Percentiles rank a stretch among this genome's conserved stretches.
Conservation (phyloP, 1,139 yeast genomes). For the Suhomyces taliae region DNA sequence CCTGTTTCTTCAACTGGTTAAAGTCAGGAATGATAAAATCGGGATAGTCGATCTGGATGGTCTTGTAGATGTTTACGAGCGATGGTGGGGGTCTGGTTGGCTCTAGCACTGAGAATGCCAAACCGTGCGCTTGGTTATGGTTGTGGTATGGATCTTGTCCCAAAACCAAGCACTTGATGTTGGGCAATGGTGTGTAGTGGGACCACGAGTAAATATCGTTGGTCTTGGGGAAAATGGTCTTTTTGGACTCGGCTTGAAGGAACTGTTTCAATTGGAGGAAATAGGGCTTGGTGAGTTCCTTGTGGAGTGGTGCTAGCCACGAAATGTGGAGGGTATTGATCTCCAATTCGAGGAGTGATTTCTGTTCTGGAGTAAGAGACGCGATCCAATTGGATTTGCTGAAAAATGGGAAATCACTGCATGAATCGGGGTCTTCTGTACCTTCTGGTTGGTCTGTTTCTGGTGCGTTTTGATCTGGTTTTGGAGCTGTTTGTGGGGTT, state of each 20-base stretch:
- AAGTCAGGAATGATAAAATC: conserved; percentile 59
- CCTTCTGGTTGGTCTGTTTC: neutral
- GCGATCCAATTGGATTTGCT: conserved; percentile 56
- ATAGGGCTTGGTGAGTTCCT: conserved; percentile 82
- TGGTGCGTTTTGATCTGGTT: neutral
- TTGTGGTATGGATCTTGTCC: conserved; percentile 99
- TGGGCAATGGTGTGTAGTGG: conserved; percentile 72
- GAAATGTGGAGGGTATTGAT: conserved; percentile 66
- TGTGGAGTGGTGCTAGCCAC: conserved; percentile 72
- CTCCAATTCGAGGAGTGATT: conserved; percentile 62
- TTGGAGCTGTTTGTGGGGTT: neutral
- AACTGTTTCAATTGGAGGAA: conserved; percentile 72
- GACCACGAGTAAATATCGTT: conserved; percentile 92
- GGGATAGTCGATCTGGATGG: conserved; percentile 70
- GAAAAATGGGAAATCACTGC: conserved; percentile 26
- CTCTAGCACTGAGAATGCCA: conserved; percentile 86
- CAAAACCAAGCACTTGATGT: conserved; percentile 73
- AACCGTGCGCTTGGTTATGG: conserved; percentile 90
- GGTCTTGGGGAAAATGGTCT: conserved; percentile 73
- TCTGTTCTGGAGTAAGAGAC: conserved; percentile 53
- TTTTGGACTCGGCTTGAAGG: conserved; percentile 39
- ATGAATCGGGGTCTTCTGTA: neutral
- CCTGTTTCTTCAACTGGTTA: conserved; percentile 26
- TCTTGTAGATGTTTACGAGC: conserved; percentile 80
- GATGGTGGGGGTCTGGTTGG: conserved; percentile 93